phyloP scores from a whole-genome alignment of 2,329 filamentous ascomycete species.

The Aspergillus floridensis region DNA sequence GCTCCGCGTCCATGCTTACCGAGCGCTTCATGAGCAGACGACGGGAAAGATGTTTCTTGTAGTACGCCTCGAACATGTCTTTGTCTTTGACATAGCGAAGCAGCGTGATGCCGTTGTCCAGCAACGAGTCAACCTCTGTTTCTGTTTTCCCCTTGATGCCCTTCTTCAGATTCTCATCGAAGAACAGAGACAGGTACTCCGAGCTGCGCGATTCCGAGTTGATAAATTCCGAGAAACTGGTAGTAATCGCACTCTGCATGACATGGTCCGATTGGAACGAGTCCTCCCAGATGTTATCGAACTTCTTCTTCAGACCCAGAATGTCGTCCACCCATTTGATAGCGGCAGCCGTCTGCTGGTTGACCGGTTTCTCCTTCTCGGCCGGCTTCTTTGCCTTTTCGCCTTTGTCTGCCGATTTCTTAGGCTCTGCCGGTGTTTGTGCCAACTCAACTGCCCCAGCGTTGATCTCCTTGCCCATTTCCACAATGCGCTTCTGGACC shows the following conservation, averaged over 20 bases:
- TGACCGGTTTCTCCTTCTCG: conserved; percentile 54
- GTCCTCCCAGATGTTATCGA: conserved; percentile 71
- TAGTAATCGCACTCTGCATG: conserved; percentile 77
- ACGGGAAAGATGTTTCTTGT: conserved; percentile 92
- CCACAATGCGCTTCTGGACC: conserved; percentile 71
- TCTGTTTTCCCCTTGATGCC: conserved; percentile 93
- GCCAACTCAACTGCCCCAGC: conserved; percentile 55
- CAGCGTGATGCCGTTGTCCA: conserved; percentile 86
- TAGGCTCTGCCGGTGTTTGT: conserved; percentile 47
- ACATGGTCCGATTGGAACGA: conserved; percentile 75
- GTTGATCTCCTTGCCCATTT: conserved; percentile 81
- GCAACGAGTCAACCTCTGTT: conserved; percentile 73
- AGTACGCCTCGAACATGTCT: conserved; percentile 94
- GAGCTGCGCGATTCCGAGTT: conserved; percentile 82
- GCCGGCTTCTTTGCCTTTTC: conserved; percentile 42
- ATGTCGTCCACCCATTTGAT: conserved; percentile 96
- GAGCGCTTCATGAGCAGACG: conserved; percentile 85
- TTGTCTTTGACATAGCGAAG: conserved; percentile 87
- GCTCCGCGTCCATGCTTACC: conserved; percentile 86
- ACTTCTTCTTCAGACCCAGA: conserved; percentile 79
- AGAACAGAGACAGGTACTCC: conserved; percentile 93
- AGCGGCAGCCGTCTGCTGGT: conserved; percentile 79
- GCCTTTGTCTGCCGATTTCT: conserved; percentile 46
- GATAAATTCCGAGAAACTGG: conserved; percentile 90
- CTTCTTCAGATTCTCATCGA: conserved; percentile 93